Evolutionary conservation across 208 protist genomes (phyloP).

Genomic region (Trypanosoma mega): DNA sequence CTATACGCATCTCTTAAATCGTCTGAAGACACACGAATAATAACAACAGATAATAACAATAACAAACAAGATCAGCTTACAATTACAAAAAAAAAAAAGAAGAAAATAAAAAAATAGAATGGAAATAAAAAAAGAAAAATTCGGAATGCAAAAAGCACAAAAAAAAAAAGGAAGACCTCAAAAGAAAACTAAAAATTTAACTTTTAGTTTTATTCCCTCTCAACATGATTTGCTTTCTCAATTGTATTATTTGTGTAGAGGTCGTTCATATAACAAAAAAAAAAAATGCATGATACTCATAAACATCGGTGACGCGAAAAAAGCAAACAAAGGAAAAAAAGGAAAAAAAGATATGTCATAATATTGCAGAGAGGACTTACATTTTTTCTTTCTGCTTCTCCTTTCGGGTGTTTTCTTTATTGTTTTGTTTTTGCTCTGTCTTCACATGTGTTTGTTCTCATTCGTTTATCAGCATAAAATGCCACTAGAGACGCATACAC

Average conservation of each 20-base stretch:
- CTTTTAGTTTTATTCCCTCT: too few relatives aligned
- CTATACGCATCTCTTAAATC: conserved; percentile 77
- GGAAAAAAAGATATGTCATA: conserved; percentile 3
- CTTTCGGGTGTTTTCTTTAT: too few relatives aligned
- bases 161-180: too few relatives aligned
- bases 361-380: background rate
- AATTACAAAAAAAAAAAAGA: conserved; percentile 18
- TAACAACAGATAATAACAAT: conserved; percentile 22
- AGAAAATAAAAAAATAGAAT: conserved; percentile 12
- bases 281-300: background rate
- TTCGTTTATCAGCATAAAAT: conserved; percentile 12
- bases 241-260: too few relatives aligned
- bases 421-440: too few relatives aligned
- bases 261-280: background rate
- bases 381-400: too few relatives aligned
- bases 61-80: background rate
- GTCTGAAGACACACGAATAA: background rate
- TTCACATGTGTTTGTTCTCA: too few relatives aligned
- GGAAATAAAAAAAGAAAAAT: conserved; percentile 6
- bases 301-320: conserved; percentile 1
- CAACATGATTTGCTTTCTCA: too few relatives aligned
- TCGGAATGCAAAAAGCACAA: too few relatives aligned
- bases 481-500: conserved; percentile 5
- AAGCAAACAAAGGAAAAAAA: conserved; percentile 19
- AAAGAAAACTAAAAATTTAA: too few relatives aligned